Conservation (phyloP, 2,329 filamentous ascomycete genomes). For the Pseudovirgaria hyperparasitica region DNA sequence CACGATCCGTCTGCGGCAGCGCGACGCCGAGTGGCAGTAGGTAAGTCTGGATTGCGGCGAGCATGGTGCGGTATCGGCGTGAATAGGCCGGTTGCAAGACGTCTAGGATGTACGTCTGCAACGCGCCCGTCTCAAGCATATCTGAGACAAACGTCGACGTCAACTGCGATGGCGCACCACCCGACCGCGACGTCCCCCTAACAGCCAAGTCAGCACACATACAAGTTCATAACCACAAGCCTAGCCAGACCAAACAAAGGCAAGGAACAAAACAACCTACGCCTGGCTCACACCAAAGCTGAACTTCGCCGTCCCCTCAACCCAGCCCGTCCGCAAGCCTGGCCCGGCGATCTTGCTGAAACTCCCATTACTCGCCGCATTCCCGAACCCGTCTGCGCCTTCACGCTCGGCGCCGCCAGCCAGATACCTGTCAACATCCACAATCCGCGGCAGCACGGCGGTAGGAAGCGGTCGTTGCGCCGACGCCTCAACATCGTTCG, state of each 20-base stretch:
- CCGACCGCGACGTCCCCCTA: conserved; percentile 45
- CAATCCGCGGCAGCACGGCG: conserved; percentile 53
- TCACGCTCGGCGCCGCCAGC: conserved; percentile 40
- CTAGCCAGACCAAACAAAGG: too few relatives aligned
- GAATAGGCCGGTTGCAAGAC: conserved; percentile 45
- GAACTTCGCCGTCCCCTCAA: conserved; percentile 55
- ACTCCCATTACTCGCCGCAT: conserved; percentile 73
- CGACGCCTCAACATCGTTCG: conserved; percentile 22
- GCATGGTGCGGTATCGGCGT: conserved; percentile 40
- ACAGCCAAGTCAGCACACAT: conserved; percentile 1
- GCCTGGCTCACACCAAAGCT: conserved; percentile 46
- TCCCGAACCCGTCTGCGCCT: conserved; percentile 53
- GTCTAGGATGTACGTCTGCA: conserved; percentile 40
- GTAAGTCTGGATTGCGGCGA: conserved; percentile 44
- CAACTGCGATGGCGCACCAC: conserved; percentile 47
- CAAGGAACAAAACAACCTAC: conserved; percentile 27
- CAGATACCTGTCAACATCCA: conserved; percentile 63
- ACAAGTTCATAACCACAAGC: too few relatives aligned
- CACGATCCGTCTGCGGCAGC: conserved; percentile 28
- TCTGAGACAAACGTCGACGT: conserved; percentile 44
- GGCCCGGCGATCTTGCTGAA: conserved; percentile 83
- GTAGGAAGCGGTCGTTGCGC: conserved; percentile 19
- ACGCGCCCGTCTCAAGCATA: conserved; percentile 37
- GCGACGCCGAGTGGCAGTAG: conserved; percentile 52
- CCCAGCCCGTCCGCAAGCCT: conserved; percentile 78